phyloP scores from a whole-genome alignment of 208 protist genomes.

The Trypanosoma boissoni region DNA sequence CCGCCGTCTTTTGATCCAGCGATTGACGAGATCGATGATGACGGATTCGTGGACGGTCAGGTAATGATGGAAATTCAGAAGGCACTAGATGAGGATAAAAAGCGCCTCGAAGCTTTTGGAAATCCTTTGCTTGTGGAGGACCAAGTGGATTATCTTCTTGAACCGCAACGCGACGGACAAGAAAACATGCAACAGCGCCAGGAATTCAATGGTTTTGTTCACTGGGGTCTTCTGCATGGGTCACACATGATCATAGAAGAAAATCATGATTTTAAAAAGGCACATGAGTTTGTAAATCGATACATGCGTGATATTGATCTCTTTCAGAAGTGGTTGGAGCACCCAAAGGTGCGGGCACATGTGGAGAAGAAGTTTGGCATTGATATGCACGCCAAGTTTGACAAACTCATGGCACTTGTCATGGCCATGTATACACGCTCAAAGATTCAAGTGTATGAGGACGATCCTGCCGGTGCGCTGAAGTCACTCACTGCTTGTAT shows the following conservation, averaged over 20 bases:
- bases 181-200: slow-evolving; percentile 80
- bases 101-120: slow-evolving; percentile 82
- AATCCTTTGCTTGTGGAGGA: slow-evolving; percentile 86
- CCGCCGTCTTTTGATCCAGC: slow-evolving; percentile 82
- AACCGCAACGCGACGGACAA: slow-evolving; percentile 76
- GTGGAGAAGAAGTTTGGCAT: slow-evolving; percentile 86
- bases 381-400: slow-evolving; percentile 82
- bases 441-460: slow-evolving; percentile 88
- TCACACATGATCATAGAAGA: slow-evolving; percentile 85
- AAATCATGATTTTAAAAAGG: slow-evolving; percentile 81
- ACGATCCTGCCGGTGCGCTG: slow-evolving; percentile 79
- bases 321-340: slow-evolving; percentile 89
- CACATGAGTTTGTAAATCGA: slow-evolving; percentile 88
- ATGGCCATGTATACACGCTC: slow-evolving; percentile 86
- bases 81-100: slow-evolving; percentile 80
- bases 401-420: slow-evolving; percentile 84
- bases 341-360: slow-evolving; percentile 86
- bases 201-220: slow-evolving; percentile 89
- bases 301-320: slow-evolving; percentile 90
- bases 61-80: slow-evolving; percentile 85
- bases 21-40: slow-evolving; percentile 82
- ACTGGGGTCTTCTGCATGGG: slow-evolving; percentile 87
- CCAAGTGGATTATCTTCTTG: slow-evolving; percentile 80
- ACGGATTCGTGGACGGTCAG: slow-evolving; percentile 70
- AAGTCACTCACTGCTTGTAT: slow-evolving; percentile 81